Evolutionary conservation across 2,329 filamentous ascomycete species (phyloP).

Genomic region (Cordyceps pruinosa): DNA sequence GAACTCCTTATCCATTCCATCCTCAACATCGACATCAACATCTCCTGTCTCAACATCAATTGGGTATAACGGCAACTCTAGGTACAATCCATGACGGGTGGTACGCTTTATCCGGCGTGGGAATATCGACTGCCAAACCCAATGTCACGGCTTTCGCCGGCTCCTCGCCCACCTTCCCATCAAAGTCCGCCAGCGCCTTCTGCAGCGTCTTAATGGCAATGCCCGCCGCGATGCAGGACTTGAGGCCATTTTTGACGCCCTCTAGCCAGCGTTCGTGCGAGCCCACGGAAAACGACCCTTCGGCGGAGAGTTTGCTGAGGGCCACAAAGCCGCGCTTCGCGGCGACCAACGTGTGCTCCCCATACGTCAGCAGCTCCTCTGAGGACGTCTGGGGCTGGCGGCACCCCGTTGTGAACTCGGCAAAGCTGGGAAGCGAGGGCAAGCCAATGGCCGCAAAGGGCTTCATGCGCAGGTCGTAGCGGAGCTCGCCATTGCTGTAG

Average conservation of each 20-base stretch:
- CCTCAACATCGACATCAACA: background rate
- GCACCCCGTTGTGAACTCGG: conserved; percentile 47
- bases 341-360: conserved; percentile 38
- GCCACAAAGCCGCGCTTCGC: conserved; percentile 52
- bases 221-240: conserved; percentile 63
- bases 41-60: background rate
- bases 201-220: conserved; percentile 56
- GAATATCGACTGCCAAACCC: conserved; percentile 44
- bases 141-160: conserved; percentile 13
- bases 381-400: conserved; percentile 33
- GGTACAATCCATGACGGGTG: conserved; percentile 62
- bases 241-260: conserved; percentile 53
- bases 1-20: too few species aligned
- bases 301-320: conserved; percentile 43
- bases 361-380: conserved; percentile 35
- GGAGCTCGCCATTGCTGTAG: conserved; percentile 60
- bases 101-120: conserved; percentile 46
- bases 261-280: conserved; percentile 56
- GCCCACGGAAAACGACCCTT: conserved; percentile 48
- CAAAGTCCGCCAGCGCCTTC: conserved; percentile 38
- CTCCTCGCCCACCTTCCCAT: background rate
- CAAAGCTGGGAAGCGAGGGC: conserved; percentile 59
- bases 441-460: conserved; percentile 66
- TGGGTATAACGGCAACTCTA: conserved; percentile 28
- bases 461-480: conserved; percentile 82